Evolutionary conservation across 768 basidiomycete genomes (phyloP), one percentile per base, ranked within the genome.

Genomic region (Terana coerulea): DNA sequence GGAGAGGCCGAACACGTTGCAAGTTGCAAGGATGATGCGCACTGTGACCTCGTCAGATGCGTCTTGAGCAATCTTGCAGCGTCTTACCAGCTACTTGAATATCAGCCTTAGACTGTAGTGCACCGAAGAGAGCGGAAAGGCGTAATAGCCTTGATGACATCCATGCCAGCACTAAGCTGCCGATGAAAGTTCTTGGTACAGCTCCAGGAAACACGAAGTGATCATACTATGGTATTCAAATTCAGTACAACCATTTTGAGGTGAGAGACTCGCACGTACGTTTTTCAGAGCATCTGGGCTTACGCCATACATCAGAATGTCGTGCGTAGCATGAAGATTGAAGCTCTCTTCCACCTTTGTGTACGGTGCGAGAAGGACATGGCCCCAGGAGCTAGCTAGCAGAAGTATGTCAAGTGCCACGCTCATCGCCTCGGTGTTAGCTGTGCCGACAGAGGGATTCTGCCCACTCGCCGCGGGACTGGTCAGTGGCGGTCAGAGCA

Each of bases 321-420:
- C 97, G 62, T 97, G 91, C 0, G 77, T 78, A 0, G 91, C 94
- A 64, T 98, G 97, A 8, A 98, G 77, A 58, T 88, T 94, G 75
- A 98, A 98, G 62, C 88, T 90, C 70, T 99, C 97, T 67, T 99
- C 97, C 25, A 99, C 97, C 71, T 99, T 99, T 3, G 91, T 89
- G 65, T 88, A 92, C 0, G 97, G 95, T 2, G 90, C 80, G 3
- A 91, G 71, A 22, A 88, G 58, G 41, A 95, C 86, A 57, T 95
- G 87, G 1, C 63, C 59, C 77, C 83, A 88, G 47, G 74, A 73
- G 40, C 75, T 72, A 0, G 60, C 61, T 22, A 84, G 64, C 14
- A 88, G 61, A 9, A 81, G 60, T 17, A 70, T 56, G 59, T 91
- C 88, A 15, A 79, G 68, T 3, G 60, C 52, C 8, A 69, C 51